phyloP scores from a whole-genome alignment of 116 monocot species.

The Cymodocea nodosa region DNA sequence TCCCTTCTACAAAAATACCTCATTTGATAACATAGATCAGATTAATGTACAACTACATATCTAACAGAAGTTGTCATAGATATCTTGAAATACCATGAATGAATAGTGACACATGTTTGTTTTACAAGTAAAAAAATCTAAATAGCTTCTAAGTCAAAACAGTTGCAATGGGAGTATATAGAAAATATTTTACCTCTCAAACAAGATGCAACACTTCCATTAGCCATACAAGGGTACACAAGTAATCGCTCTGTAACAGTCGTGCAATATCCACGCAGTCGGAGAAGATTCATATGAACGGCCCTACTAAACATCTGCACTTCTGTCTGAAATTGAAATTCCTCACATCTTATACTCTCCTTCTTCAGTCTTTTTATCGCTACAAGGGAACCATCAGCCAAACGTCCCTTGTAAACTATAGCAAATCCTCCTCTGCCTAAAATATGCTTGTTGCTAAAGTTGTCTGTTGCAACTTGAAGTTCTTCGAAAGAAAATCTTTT shows the following conservation, averaged over 20 bases:
- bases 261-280: conserved; percentile 77
- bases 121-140: neutral
- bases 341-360: conserved; percentile 56
- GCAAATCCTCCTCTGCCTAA: conserved; percentile 73
- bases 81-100: neutral
- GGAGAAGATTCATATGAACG: conserved; percentile 62
- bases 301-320: conserved; percentile 84
- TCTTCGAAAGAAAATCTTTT: conserved; percentile 74
- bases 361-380: conserved; percentile 80
- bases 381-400: conserved; percentile 68
- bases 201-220: conserved; percentile 79
- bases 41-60: too few species aligned
- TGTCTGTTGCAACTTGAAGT: conserved; percentile 77
- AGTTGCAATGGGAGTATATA: too few species aligned
- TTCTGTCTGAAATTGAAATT: conserved; percentile 78
- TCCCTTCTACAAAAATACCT: conserved; percentile 18
- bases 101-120: neutral
- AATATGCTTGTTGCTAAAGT: conserved; percentile 62
- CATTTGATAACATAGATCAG: too few species aligned
- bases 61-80: too few species aligned
- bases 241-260: conserved; percentile 62
- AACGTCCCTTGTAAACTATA: conserved; percentile 69
- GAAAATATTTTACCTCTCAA: conserved; percentile 47
- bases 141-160: too few species aligned
- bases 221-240: conserved; percentile 79